Base-by-base conservation (phyloP, 2,329 filamentous ascomycete genomes). In the Clonostachys solani region DNA sequence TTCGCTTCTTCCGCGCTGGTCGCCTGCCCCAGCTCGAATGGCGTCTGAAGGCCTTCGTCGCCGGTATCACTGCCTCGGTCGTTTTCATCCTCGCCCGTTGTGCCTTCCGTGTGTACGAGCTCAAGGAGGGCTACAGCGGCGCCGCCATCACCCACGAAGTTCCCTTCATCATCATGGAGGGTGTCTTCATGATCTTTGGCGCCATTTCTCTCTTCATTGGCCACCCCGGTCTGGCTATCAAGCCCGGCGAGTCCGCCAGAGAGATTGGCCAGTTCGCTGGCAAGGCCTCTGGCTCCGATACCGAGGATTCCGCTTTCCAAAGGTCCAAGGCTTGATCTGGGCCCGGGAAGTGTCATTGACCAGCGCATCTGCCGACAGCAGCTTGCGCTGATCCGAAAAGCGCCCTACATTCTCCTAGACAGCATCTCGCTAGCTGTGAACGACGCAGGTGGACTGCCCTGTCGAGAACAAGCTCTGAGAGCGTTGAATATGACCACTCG, bases 31-130 rank as follows among this genome's bases (percentile, higher is more conserved):
- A 46, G 51, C 55, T 63, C 8, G 51, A 49, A 43, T 52, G 52
- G n/a, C 60, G 55, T 48, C 75, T 80, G 56, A 62, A 63, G 38
- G 63, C 67, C 12, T 83, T 83, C 53, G 55, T 80, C n/a, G 41
- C 56, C 17, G 74, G 73, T 19, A 61, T 82, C 12, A 60, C 66
- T 2, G 56, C 78, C 5, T 71, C 78, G 2, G 82, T 78, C 5
- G 40, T 83, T 7, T 71, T 73, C 45, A 77, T 85, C 51, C 72
- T 83, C 45, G 71, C 78, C 8, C 68, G 81, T 18, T 81, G 74
- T 43, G 71, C 76, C 29, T 85, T 81, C 55, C 73, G 81, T 41
- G 76, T 83, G 29, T 75, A 73, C 0, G 81, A 85, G 64, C 58
- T 85, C 48, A 72, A 71, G 40, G 68, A 77, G 23, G 80, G 81